A percentile compares a stretch with the other conserved stretches of the same genome.
phyloP scores from a whole-genome alignment of 176 grass and related monocot species.

The Carex cristatella region DNA sequence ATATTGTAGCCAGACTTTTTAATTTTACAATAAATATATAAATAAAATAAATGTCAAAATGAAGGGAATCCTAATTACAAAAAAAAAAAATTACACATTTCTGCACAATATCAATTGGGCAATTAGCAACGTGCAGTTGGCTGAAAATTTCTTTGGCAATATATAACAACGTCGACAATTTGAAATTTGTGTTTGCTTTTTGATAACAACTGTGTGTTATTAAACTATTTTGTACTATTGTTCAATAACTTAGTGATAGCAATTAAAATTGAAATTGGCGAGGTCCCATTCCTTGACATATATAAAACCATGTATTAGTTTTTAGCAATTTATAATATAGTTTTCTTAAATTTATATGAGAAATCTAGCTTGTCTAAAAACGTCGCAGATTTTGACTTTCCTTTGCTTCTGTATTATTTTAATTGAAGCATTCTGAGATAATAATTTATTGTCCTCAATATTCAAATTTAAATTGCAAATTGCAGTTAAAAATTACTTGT shows the following conservation, averaged over 20 bases:
- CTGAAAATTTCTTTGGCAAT: not conserved
- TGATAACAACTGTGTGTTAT: not conserved
- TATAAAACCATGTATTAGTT: not conserved
- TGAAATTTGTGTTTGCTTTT: not conserved
- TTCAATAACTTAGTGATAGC: not conserved
- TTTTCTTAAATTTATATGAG: no score
- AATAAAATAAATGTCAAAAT: no score
- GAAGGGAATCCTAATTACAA: no score
- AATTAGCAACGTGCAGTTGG: no score
- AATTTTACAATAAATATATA: not conserved
- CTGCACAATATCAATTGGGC: no score
- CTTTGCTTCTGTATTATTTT: not conserved
- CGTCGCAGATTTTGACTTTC: constrained; percentile 1
- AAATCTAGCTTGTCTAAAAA: not conserved
- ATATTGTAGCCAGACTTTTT: no score
- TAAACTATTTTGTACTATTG: not conserved
- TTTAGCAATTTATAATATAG: no score
- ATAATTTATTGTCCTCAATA: not conserved
- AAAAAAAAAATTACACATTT: no score
- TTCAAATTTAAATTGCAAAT: not conserved
- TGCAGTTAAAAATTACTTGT: not conserved
- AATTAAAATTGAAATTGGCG: not conserved
- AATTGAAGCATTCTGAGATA: not conserved
- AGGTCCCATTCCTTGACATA: not conserved
- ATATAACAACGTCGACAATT: not conserved